Percentiles rank a stretch among this genome's conserved stretches.
These are phyloP conservation scores for Colletotrichum sojae DNA, from an alignment of 2,329 filamentous ascomycete species.

Conservation along the genomic window DNA sequence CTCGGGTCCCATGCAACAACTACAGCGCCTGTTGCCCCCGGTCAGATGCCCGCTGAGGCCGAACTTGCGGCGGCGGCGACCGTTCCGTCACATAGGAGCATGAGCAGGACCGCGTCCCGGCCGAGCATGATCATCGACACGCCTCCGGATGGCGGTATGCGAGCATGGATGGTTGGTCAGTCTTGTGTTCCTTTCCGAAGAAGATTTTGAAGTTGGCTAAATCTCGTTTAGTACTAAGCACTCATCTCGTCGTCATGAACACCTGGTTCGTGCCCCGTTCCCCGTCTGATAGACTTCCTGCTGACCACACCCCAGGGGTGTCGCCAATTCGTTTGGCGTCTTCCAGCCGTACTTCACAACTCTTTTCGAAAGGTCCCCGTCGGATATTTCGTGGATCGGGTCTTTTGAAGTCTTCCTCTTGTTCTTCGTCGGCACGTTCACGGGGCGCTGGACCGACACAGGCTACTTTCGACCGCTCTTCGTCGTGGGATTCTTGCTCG, in stretches of 20 bases:
- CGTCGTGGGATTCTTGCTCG: constrained; percentile 56
- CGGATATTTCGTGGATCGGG: constrained; percentile 69
- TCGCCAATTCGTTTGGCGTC: constrained; percentile 68
- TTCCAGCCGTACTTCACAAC: constrained; percentile 68
- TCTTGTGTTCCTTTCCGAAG: background rate
- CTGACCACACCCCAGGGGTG: constrained; percentile 55
- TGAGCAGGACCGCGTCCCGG: constrained; percentile 58
- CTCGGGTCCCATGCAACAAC: background rate
- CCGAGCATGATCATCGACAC: constrained; percentile 60
- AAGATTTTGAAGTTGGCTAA: background rate
- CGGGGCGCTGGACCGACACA: constrained; percentile 67
- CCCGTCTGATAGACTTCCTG: background rate
- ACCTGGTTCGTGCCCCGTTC: constrained; percentile 57
- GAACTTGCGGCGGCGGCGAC: background rate
- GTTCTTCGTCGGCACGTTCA: constrained; percentile 68
- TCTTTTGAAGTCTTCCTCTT: constrained; percentile 68
- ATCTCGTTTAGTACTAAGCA: constrained; percentile 49
- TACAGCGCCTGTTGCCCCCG: no score
- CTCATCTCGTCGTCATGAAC: constrained; percentile 64
- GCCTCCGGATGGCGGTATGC: constrained; percentile 64
- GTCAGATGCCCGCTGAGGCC: background rate
- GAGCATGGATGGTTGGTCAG: constrained; percentile 63
- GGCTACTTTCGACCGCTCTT: constrained; percentile 64
- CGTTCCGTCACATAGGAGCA: background rate
- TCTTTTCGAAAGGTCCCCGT: constrained; percentile 55